Evolutionary conservation across 139 green algal genomes (phyloP).

Genomic region (Micromonas commoda): DNA sequence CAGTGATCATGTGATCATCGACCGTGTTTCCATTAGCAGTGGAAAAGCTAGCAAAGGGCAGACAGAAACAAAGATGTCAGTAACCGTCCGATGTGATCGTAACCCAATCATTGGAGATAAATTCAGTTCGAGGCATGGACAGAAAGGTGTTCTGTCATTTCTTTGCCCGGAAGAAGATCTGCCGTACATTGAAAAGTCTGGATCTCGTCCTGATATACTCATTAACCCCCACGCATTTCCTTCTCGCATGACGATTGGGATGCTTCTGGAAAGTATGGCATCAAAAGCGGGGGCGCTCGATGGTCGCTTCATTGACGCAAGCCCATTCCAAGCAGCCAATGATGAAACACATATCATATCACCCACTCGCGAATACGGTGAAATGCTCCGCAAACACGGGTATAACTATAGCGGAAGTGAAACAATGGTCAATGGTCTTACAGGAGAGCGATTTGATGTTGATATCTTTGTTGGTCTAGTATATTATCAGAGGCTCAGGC

Average conservation of each 20-base stretch:
- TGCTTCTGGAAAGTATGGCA: conserved; percentile 93
- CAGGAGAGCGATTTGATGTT: conserved; percentile 74
- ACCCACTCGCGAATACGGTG: background rate
- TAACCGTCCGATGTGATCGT: conserved; percentile 60
- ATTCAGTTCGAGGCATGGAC: conserved; percentile 86
- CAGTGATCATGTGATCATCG: conserved; percentile 78
- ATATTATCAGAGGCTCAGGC: conserved; percentile 94
- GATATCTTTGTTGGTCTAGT: conserved; percentile 96
- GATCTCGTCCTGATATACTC: conserved; percentile 89
- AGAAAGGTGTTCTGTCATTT: conserved; percentile 92
- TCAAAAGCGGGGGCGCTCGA: conserved; percentile 78
- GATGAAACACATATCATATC: background rate
- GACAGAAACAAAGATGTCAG: conserved; percentile 11
- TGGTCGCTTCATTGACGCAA: conserved; percentile 85
- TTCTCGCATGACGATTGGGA: conserved; percentile 98
- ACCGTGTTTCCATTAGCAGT: conserved; percentile 51
- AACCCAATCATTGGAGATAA: conserved; percentile 96
- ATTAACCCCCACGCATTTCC: conserved; percentile 99
- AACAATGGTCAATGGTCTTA: conserved; percentile 89
- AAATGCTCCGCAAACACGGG: conserved; percentile 41
- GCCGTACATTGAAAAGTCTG: conserved; percentile 73
- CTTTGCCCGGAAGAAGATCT: conserved; percentile 92
- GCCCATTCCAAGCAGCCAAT: conserved; percentile 60
- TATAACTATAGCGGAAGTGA: conserved; percentile 79
- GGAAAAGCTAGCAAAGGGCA: background rate